Evolutionary conservation across 495 filamentous ascomycete species (phyloP).

Genomic region (Sabuloglossum arenarium): DNA sequence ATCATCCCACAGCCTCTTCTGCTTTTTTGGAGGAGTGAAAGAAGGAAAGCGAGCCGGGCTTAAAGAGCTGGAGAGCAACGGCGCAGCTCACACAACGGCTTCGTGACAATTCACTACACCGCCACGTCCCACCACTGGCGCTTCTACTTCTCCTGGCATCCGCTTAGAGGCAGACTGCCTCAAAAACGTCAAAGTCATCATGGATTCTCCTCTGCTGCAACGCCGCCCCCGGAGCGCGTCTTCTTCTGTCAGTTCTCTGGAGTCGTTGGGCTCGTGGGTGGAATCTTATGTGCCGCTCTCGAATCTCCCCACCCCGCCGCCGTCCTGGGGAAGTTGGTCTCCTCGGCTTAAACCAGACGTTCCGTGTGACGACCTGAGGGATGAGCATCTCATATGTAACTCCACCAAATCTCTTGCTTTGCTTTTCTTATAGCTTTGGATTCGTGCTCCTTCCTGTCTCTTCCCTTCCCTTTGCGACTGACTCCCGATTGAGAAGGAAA

Average conservation of each 20-base stretch:
- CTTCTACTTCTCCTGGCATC: too few species aligned
- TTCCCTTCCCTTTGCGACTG: too few species aligned
- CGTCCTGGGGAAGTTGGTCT: neutral
- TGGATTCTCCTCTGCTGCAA: neutral
- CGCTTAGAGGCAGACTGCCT: neutral
- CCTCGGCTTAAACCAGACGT: neutral
- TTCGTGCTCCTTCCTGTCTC: neutral
- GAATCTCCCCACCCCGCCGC: neutral
- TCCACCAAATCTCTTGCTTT: neutral
- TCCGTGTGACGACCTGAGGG: neutral
- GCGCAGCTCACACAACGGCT: too few species aligned
- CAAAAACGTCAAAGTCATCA: neutral
- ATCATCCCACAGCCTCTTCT: too few species aligned
- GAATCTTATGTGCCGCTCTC: constrained; percentile 2
- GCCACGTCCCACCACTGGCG: too few species aligned
- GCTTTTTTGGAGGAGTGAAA: too few species aligned
- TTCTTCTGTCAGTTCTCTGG: neutral
- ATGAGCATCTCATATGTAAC: neutral
- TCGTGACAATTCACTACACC: too few species aligned
- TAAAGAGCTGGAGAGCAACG: too few species aligned
- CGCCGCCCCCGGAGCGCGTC: neutral
- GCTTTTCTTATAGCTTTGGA: neutral
- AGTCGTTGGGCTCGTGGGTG: neutral
- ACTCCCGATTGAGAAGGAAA: neutral
- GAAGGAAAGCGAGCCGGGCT: too few species aligned